These are phyloP conservation scores for Aspergillus homomorphus DNA, from an alignment of 495 filamentous ascomycete genomes.

Conservation along the genomic window DNA sequence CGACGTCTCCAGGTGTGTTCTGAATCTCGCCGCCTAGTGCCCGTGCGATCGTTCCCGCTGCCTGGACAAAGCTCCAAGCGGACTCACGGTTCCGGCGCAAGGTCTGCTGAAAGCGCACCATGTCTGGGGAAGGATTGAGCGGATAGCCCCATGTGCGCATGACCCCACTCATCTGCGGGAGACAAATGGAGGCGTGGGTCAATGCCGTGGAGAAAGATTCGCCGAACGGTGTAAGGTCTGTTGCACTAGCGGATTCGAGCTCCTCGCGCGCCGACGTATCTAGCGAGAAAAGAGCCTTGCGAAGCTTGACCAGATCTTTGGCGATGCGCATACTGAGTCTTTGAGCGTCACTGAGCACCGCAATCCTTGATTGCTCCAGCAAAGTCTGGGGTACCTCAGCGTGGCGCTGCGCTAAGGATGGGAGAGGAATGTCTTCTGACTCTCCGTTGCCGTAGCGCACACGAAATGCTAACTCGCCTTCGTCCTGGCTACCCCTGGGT, in stretches of 20 bases:
- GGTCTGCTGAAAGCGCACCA: slow-evolving; percentile 53
- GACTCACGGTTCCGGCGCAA: slow-evolving; percentile 57
- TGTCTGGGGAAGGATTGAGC: slow-evolving; percentile 50
- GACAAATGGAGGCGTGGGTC: slow-evolving; percentile 44
- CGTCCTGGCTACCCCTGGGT: slow-evolving; percentile 28
- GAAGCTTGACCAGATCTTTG: slow-evolving; percentile 54
- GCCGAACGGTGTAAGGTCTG: slow-evolving; percentile 33
- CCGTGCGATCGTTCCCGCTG: slow-evolving; percentile 58
- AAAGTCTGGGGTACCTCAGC: slow-evolving; percentile 26
- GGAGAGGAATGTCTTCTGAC: slow-evolving; percentile 51
- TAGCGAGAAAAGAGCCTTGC: slow-evolving; percentile 55
- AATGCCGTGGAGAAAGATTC: slow-evolving; percentile 47
- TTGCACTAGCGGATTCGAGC: slow-evolving; percentile 13
- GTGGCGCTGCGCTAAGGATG: slow-evolving; percentile 29
- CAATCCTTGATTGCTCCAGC: slow-evolving; percentile 40
- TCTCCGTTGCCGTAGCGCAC: slow-evolving; percentile 64
- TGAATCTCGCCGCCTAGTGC: slow-evolving; percentile 50
- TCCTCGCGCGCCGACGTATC: slow-evolving; percentile 34
- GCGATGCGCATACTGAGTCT: slow-evolving; percentile 53
- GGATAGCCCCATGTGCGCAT: slow-evolving; percentile 59
- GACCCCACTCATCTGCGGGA: slow-evolving; percentile 56
- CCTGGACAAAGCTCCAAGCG: slow-evolving; percentile 64
- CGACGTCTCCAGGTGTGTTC: slow-evolving; percentile 26
- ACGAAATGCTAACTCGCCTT: slow-evolving; percentile 43
- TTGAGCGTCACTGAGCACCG: slow-evolving; percentile 49